Percentiles rank a stretch among this genome's conserved stretches.
These are phyloP conservation scores for Kodamaea jinghongensis DNA, from an alignment of 805 yeast species.

Conservation along the genomic window DNA sequence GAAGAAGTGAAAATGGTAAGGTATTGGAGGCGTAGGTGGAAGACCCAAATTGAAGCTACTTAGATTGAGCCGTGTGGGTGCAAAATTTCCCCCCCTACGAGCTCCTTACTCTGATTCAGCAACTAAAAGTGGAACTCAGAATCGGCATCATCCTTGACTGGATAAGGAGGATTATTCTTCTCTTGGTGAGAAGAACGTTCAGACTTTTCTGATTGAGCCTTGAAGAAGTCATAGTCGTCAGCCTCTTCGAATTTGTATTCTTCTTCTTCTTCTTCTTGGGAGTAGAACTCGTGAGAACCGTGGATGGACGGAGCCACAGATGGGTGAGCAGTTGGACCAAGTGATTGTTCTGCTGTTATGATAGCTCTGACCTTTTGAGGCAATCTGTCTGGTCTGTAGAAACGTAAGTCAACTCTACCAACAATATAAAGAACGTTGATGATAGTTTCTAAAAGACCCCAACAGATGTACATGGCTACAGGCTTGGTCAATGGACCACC, in stretches of 20 bases:
- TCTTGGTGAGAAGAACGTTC: slow-evolving; percentile 1
- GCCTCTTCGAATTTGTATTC: slow-evolving; percentile 6
- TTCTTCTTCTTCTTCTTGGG: slow-evolving; percentile 7
- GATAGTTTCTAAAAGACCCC: slow-evolving; percentile 65
- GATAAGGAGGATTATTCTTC: slow-evolving; percentile 7
- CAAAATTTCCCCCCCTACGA: too few species aligned
- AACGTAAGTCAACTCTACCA: slow-evolving; percentile 71
- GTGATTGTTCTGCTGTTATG: slow-evolving; percentile 42
- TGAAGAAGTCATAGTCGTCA: slow-evolving; percentile 8
- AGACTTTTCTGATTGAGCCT: slow-evolving; percentile 8
- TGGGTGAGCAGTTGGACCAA: background rate
- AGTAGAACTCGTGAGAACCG: slow-evolving; percentile 3
- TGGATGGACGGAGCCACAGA: slow-evolving; percentile 8
- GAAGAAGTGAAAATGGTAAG: too few species aligned
- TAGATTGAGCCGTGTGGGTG: too few species aligned
- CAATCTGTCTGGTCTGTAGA: slow-evolving; percentile 70
- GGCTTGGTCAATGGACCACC: slow-evolving; percentile 31
- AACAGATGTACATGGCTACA: slow-evolving; percentile 61
- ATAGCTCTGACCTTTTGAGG: slow-evolving; percentile 38
- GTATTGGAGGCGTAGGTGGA: too few species aligned
- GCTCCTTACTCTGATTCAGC: too few species aligned
- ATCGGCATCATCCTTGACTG: slow-evolving; percentile 6
- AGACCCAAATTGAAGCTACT: too few species aligned
- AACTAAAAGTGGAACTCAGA: slow-evolving; percentile 9
- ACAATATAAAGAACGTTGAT: slow-evolving; percentile 56